Conservation (phyloP, 2,329 filamentous ascomycete genomes). For the Aspergillus udagawae region DNA sequence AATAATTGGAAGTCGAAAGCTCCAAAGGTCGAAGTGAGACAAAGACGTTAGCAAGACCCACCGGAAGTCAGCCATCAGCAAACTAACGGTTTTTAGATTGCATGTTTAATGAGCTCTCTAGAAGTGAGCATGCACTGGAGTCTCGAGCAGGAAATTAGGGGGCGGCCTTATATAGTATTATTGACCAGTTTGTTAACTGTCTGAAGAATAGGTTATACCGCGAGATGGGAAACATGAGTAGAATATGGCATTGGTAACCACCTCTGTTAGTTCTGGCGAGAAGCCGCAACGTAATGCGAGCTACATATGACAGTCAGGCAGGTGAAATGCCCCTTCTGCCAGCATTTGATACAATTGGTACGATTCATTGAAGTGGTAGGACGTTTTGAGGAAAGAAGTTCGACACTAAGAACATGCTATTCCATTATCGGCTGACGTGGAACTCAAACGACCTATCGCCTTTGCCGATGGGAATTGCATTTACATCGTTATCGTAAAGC, state of each 20-base stretch:
- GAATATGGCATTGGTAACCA: background rate
- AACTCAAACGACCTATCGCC: conserved; percentile 45
- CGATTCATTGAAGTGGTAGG: background rate
- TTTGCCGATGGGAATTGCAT: conserved; percentile 42
- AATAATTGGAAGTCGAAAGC: background rate
- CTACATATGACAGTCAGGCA: background rate
- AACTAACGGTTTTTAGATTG: background rate
- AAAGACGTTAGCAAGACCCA: background rate
- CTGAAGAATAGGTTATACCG: background rate
- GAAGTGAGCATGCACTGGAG: background rate
- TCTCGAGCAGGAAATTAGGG: background rate
- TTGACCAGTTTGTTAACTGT: background rate
- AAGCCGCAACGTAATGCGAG: background rate
- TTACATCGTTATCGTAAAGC: conserved; percentile 52
- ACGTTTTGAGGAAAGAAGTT: background rate
- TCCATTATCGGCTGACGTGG: conserved; percentile 2
- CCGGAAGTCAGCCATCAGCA: background rate
- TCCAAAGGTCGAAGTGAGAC: background rate
- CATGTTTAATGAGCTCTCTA: background rate
- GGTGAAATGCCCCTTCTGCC: background rate
- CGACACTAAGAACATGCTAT: background rate
- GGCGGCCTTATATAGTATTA: background rate
- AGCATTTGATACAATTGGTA: background rate
- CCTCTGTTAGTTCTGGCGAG: background rate
- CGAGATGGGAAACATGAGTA: background rate